Percentiles rank a stretch among this genome's conserved stretches.
These are phyloP conservation scores for Penicillium sp. DNA, from an alignment of 2,329 filamentous ascomycete genomes.

Conservation along the genomic window DNA sequence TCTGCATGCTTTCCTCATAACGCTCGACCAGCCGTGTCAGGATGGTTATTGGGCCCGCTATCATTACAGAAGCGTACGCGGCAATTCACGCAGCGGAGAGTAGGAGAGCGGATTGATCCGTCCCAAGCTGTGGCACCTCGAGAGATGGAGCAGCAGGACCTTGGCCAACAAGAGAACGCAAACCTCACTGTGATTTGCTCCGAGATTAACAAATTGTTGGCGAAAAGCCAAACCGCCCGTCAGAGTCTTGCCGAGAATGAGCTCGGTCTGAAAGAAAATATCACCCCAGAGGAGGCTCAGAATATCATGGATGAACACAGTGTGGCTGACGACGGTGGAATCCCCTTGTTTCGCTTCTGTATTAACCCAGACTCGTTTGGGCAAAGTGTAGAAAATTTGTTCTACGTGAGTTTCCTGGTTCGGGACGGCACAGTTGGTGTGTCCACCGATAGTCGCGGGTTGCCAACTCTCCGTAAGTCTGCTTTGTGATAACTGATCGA, in stretches of 20 bases:
- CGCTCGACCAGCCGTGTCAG: constrained; percentile 70
- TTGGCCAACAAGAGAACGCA: constrained; percentile 72
- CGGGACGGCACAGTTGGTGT: constrained; percentile 78
- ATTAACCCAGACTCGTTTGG: constrained; percentile 88
- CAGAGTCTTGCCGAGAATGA: constrained; percentile 52
- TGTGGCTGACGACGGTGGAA: constrained; percentile 66
- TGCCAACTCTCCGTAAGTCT: constrained; percentile 77
- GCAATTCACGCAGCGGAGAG: constrained; percentile 67
- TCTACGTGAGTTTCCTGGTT: constrained; percentile 93
- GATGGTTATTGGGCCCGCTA: constrained; percentile 83
- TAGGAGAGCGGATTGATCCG: constrained; percentile 65
- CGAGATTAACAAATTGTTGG: constrained; percentile 67
- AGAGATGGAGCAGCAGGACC: constrained; percentile 70
- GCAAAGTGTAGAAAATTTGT: constrained; percentile 94
- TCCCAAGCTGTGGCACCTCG: constrained; percentile 71
- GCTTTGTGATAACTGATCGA: neutral
- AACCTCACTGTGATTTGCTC: constrained; percentile 76
- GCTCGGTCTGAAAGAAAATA: constrained; percentile 30
- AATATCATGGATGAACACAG: constrained; percentile 64
- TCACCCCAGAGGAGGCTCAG: constrained; percentile 40
- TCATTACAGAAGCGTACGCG: constrained; percentile 83
- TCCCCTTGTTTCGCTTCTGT: constrained; percentile 81
- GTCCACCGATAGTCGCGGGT: constrained; percentile 66
- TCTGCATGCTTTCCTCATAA: constrained; percentile 73
- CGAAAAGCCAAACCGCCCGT: constrained; percentile 42